These are phyloP conservation scores for Alloteropsis angusta DNA, from an alignment of 202 grass and related monocot species.

Conservation along the genomic window DNA sequence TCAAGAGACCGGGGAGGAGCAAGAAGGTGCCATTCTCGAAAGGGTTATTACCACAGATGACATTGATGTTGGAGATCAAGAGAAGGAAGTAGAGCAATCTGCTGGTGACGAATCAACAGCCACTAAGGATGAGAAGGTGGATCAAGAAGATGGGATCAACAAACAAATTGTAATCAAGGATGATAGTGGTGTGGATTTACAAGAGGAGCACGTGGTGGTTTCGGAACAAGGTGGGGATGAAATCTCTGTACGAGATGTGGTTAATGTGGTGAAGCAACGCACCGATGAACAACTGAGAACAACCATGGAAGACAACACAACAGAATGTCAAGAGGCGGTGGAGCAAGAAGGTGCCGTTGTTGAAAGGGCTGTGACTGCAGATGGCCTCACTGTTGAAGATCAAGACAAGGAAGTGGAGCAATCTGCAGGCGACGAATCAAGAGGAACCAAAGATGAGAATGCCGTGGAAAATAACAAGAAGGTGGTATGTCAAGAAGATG, in stretches of 20 bases:
- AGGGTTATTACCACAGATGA: neutral
- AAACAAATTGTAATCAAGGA: neutral
- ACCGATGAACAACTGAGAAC: neutral
- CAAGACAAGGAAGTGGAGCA: constrained; percentile 1
- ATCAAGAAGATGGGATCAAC: neutral
- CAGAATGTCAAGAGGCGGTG: neutral
- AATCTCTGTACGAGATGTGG: neutral
- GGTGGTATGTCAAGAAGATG: constrained; percentile 14
- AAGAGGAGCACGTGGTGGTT: constrained; percentile 3
- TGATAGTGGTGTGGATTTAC: neutral
- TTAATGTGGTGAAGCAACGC: neutral
- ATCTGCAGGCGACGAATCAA: neutral
- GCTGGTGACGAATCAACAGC: neutral
- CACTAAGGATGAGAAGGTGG: neutral
- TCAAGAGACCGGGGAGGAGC: neutral
- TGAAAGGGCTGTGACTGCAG: neutral
- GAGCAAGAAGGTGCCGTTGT: constrained; percentile 1
- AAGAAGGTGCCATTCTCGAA: neutral
- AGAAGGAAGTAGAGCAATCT: constrained; percentile 5
- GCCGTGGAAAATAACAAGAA: neutral
- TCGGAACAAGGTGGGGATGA: neutral
- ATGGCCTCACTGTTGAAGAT: constrained; percentile 3
- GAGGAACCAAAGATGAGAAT: neutral
- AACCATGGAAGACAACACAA: neutral
- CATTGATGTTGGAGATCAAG: neutral